A percentile compares a stretch with the other conserved stretches of the same genome.
These are phyloP conservation scores for Leccinum pellstonianum DNA, from an alignment of 768 basidiomycete genomes.

Conservation along the genomic window DNA sequence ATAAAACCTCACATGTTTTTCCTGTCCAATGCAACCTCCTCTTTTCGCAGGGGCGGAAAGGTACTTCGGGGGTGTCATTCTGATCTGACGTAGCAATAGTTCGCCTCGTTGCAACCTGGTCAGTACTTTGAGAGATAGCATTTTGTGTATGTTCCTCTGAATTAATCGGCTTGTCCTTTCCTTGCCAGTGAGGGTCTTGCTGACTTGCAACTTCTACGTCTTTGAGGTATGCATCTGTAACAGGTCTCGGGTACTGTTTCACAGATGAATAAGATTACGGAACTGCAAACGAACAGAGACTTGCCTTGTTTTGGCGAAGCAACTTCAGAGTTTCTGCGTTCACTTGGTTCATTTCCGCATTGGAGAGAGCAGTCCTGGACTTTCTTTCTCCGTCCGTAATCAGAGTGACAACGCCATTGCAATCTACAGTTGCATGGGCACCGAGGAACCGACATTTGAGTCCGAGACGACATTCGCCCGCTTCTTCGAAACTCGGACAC, in stretches of 20 bases:
- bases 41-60: constrained; percentile 76
- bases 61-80: constrained; percentile 66
- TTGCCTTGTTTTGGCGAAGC: constrained; percentile 68
- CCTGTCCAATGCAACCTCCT: constrained; percentile 82
- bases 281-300: constrained; percentile 7
- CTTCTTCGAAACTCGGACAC: constrained; percentile 30
- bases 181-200: constrained; percentile 1
- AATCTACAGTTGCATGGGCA: constrained; percentile 59
- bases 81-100: constrained; percentile 39
- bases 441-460: constrained; percentile 91
- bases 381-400: constrained; percentile 60
- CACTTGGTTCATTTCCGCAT: constrained; percentile 70
- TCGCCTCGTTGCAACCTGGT: constrained; percentile 31
- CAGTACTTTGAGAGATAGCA: not conserved
- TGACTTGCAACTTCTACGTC: constrained; percentile 42
- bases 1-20: constrained; percentile 66
- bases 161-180: not conserved
- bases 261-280: not conserved
- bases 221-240: constrained; percentile 59
- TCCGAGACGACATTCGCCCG: constrained; percentile 45
- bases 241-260: constrained; percentile 61
- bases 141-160: constrained; percentile 19
- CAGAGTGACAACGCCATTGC: constrained; percentile 44
- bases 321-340: constrained; percentile 55
- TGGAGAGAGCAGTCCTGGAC: constrained; percentile 42